Base-by-base conservation (phyloP, 257 asterid genomes). In the Phtheirospermum japonicum region DNA sequence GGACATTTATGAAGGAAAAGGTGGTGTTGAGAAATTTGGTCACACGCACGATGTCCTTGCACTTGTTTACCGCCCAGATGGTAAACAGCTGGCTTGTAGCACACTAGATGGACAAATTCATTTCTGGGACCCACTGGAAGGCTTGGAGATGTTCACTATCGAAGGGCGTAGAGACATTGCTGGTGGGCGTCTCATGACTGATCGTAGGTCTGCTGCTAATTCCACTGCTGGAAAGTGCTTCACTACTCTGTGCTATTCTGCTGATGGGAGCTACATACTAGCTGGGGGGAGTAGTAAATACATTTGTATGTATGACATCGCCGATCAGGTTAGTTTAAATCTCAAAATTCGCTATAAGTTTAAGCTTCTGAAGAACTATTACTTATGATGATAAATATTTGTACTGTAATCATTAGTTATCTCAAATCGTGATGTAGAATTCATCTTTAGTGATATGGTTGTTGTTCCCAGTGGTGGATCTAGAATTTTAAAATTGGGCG, bases 131-230 rank as follows among this genome's bases (percentile, higher is more conserved):
- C 88, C 99, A 54, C 5, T 83, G 50, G 83, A 89, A 71, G 97
- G 95, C 49, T 16, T 79, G 76, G 80, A 89, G 70, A 83, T 93
- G 94, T 85, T 80, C 75, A 76, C 97, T 16, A 89, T 93, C 73
- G 99, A 93, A 77, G 99, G 99, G 49, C 95, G 96, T 43, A 80
- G 99, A 54, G 99, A 93, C 75, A 85, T 93, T 80, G 85, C 99
- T 20, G 99, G 99, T 68, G 99, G 99, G 30, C 99, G 99, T 53
- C 92, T 93, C 70, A 85, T 89, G 99, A 82, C 95, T 51, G 99
- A 93, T 83, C 95, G 97, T 23, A 81, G 95, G 70, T 78, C 97
- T 16, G 89, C 97, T 72, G 95, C 96, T 20, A 92, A 86, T 77
- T 86, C 96, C 31, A 69, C 86, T 49, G 83, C 82, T 37, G 97